A percentile compares a stretch with the other conserved stretches of the same genome.
Conservation (phyloP, 2,329 filamentous ascomycete genomes). For the Nemania serpens region DNA sequence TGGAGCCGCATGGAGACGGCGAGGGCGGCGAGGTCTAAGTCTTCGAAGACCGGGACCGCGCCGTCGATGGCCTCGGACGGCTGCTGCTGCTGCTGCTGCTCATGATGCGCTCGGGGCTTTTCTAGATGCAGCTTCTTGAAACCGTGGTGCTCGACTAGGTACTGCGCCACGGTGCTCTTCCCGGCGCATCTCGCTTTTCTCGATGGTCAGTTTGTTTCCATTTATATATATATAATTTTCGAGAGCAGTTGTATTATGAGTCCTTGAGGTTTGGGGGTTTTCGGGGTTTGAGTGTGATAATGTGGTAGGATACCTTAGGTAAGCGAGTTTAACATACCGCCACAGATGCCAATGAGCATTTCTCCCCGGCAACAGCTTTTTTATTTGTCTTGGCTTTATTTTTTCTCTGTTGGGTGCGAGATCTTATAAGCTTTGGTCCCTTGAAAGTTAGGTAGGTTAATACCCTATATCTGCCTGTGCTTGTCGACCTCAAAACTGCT, state of each 20-base stretch:
- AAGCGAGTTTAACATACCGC: conserved; percentile 55
- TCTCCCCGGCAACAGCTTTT: not conserved
- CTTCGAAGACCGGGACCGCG: too few species aligned
- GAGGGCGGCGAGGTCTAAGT: too few species aligned
- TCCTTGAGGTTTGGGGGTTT: not conserved
- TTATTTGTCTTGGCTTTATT: not conserved
- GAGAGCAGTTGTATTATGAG: not conserved
- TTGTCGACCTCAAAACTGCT: too few species aligned
- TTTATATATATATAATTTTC: too few species aligned
- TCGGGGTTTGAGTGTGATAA: not conserved
- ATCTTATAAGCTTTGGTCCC: too few species aligned
- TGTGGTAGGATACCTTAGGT: not conserved
- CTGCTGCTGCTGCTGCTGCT: not conserved
- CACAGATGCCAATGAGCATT: conserved; percentile 77
- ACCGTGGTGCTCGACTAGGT: conserved; percentile 80
- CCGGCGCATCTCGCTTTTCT: conserved; percentile 82
- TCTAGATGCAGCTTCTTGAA: conserved; percentile 75
- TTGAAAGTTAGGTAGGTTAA: too few species aligned
- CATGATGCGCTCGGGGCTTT: not conserved
- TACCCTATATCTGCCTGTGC: too few species aligned
- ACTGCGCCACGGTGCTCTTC: conserved; percentile 87
- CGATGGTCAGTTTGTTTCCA: conserved; percentile 16
- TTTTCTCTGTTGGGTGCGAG: too few species aligned
- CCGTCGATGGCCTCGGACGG: conserved; percentile 1
- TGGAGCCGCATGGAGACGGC: too few species aligned